Conservation (phyloP, 1,139 yeast species). For the Saccharomyces hybrid region DNA sequence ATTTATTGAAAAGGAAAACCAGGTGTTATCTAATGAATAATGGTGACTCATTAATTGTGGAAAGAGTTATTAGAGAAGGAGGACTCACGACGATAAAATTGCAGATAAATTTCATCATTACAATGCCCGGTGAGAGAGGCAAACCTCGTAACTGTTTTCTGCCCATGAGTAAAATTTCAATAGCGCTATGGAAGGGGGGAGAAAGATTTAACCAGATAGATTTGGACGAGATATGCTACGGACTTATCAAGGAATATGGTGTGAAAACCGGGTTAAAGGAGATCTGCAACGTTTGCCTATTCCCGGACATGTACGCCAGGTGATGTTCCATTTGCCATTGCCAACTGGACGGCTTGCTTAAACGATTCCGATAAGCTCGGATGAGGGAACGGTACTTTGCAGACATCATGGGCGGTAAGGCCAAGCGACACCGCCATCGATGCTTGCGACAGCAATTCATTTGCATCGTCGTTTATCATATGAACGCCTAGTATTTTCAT, state of each 20-base stretch:
- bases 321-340: not conserved
- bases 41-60: not conserved
- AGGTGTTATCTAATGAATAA: not conserved
- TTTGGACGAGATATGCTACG: not conserved
- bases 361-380: not conserved
- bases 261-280: slow-evolving; percentile 3
- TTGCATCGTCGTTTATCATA: not conserved
- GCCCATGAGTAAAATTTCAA: not conserved
- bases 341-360: not conserved
- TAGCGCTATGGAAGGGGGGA: not conserved
- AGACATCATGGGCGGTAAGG: not conserved
- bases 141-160: not conserved
- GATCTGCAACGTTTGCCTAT: slow-evolving; percentile 4
- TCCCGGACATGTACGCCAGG: slow-evolving; percentile 3
- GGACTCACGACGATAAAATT: not conserved
- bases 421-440: not conserved
- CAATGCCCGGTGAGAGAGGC: not conserved
- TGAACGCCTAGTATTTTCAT: not conserved
- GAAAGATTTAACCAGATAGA: not conserved
- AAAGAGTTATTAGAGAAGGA: not conserved
- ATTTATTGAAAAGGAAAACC: not conserved
- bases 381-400: not conserved
- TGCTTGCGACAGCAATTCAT: not conserved
- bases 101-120: slow-evolving; percentile 1
- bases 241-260: slow-evolving; percentile 4